Base-by-base conservation (phyloP, 2,329 filamentous ascomycete genomes). In the Xylaria polymorpha region DNA sequence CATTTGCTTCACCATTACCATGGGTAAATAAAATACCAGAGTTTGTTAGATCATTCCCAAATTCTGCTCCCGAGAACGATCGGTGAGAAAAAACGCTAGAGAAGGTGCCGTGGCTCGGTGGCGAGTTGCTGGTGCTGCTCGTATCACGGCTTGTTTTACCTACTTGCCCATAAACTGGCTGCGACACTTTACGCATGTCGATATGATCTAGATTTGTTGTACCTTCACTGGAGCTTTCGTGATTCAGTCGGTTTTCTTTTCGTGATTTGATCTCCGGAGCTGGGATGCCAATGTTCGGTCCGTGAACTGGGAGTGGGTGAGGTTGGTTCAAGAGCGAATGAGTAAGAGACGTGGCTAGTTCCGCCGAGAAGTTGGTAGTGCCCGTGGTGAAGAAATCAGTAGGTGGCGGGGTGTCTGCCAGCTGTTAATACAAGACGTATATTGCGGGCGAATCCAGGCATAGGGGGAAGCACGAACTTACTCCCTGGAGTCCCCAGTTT, bases 251-350 rank as follows among this genome's bases (percentile, higher is more conserved):
- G 48, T 80, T 82, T 70, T 86, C 84, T 63, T 86, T 86, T 44
- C 82, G 80, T 5, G 83, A 83, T 59, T 79, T 82, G 22, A 84
- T 67, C 63, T 85, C 81, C 9, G 76, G 71, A 6, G 80, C 76
- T 1, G 81, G 79, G 0, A 77, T 68, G 3, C 73, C 67, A 51
- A 77, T 75, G n/a, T 72, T 74, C 18, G 78, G 71, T 10, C 77
- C 73, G 15, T 79, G 79, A 4, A 78, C 67, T 3, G 81, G 78
- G 2, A 82, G 73, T 0, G 82, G 80, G 37, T 80, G 76, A 12
- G 84, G 82, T 61, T 86, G 85, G 58, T 84, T 85, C 35, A 87
- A 77, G 46, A 87, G 75, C 0, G 85, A 85, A 64, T 83, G 80
- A 0, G 83, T 83, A 61, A 86, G 76, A n/a, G 82, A 80, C 6